Evolutionary conservation across 2,329 filamentous ascomycete genomes (phyloP), one percentile per base, ranked within the genome.

Genomic region (Trichoderma oligosporum): DNA sequence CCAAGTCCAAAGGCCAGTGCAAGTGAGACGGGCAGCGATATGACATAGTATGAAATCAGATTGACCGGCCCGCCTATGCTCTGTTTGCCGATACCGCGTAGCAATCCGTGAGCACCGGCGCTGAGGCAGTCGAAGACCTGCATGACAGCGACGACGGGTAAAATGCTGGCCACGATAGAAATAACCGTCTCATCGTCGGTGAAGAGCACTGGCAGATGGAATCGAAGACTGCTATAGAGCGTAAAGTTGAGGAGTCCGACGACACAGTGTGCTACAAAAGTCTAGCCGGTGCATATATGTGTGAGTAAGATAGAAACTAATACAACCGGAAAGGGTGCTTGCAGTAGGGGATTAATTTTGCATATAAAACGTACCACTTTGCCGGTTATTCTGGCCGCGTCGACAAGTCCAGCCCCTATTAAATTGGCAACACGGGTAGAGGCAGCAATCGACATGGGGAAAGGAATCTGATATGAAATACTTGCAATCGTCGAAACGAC

Each of bases 391-490:
- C 86, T 90, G 14, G 92, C 92, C 0, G 92, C 88, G 44, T 86
- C 85, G 2, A 89, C 85, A 9, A 97, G 79, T 1, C 86, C 87
- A 0, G 93, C 92, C 7, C 93, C 94, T 61, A 97, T 95, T 31
- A 97, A 76, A 65, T 97, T 97, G 16, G 92, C 93, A 12, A 97
- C 84, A 1, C 93, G 86, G 0, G 93, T 97, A 11, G 88, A 93
- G 0, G 88, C 85, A 2, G 93, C 92, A 58, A 97, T 93, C 29
- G 87, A 89, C 60, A 97, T 82, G 0, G 93, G 89, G 74, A 97
- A 97, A 0, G 93, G 91, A 47, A 97, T 86, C 71, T 96, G 91
- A 76, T 91, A 97, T 0, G 89, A 90, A 22, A 96, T 83, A 8
- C 86, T 84, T 0, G 87, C 85, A 44, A 96, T 78, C 0, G 88